Evolutionary conservation across 1,139 yeast genomes (phyloP), one percentile per base, ranked within the genome.

Genomic region (Kodamaea sp.): DNA sequence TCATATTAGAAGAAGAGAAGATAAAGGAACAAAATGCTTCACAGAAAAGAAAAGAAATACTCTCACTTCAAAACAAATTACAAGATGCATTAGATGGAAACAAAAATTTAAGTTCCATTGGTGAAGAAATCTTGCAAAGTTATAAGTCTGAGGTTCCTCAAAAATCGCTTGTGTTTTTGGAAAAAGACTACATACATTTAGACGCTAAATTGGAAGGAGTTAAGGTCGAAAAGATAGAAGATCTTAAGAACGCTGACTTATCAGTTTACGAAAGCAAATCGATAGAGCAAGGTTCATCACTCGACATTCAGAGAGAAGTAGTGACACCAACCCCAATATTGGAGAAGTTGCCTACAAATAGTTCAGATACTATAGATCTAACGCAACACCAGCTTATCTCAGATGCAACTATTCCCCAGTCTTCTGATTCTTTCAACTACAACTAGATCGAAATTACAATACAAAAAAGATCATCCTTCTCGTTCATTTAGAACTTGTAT

Each of bases 161-260:
- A 20, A 52, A 48, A 26, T 38, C 41, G 12, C 45, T 57, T 24
- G 37, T 46, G 5, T 42, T 52, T 31, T 41, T 50, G 27, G 42
- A 47, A 29, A 37, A 41, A n/a, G 44, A 39, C 10, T 52, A 44
- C 34, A 32, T 38, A 8, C 20, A 12, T 8, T 11, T 10, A 26
- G 9, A 28, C 2, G 12, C 10, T 10, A 24, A 11, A 10, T 36
- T 44, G 27, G 43, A 44, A 2, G 38, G 42, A 2, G 25, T 50
- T 4, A 32, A 49, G 9, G 52, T 54, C 0, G 58, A 55, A 4
- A 46, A 37, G 9, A 51, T 57, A 37, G 65, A 54, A 42, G 64
- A 60, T 36, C 65, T 60, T 5, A 40, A 45, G n/a, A 50, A 59
- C 27, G 51, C 53, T 4, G 65, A 61, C 37, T 39, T 50, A 9